Evolutionary conservation across 495 filamentous ascomycete genomes (phyloP).

Genomic region (Penicillium robsamsonii): DNA sequence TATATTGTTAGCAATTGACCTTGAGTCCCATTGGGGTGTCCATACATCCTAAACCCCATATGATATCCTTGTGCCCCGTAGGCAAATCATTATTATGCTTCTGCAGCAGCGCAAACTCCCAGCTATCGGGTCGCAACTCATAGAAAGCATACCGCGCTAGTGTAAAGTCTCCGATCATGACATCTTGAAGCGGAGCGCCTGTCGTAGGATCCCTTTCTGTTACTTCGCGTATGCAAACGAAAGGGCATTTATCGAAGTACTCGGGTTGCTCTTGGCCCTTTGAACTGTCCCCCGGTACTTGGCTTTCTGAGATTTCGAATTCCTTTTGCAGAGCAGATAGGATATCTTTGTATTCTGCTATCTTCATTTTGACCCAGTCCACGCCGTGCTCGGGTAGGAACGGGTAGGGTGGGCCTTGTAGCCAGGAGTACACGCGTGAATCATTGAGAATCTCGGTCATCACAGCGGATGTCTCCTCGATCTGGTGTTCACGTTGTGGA

Average conservation of each 20-base stretch:
- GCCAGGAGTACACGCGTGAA: conserved; percentile 14
- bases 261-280: neutral
- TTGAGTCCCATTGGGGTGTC: neutral
- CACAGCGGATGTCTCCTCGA: conserved; percentile 8
- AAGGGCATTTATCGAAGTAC: conserved; percentile 25
- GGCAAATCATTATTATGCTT: conserved; percentile 18
- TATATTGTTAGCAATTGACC: neutral
- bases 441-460: conserved; percentile 23
- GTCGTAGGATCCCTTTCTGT: conserved; percentile 3
- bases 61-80: conserved; percentile 20
- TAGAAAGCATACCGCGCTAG: conserved; percentile 27
- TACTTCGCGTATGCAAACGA: conserved; percentile 27
- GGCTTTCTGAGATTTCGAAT: neutral
- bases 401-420: conserved; percentile 25
- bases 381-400: conserved; percentile 21
- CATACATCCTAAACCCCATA: conserved; percentile 28
- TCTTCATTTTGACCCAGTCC: conserved; percentile 10
- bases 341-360: neutral
- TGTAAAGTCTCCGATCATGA: conserved; percentile 23
- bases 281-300: neutral
- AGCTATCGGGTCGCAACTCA: conserved; percentile 17
- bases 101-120: conserved; percentile 17
- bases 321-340: conserved; percentile 5
- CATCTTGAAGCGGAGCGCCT: conserved; percentile 16
- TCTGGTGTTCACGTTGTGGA: conserved; percentile 16